Conservation (phyloP, 2,329 filamentous ascomycete genomes). For the Helminthosporium solani region DNA sequence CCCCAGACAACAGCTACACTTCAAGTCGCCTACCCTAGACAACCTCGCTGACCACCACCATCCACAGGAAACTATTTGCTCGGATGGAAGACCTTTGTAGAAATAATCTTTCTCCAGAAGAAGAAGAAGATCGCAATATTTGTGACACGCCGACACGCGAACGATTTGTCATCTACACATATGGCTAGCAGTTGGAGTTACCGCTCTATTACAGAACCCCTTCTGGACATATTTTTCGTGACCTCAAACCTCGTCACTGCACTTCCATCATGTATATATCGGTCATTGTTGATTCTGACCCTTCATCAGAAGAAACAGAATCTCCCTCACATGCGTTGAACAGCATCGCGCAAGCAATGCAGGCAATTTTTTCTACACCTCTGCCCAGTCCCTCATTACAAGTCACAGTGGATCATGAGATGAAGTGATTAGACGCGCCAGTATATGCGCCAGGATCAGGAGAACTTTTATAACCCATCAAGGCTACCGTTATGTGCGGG, state of each 20-base stretch:
- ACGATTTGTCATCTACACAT: neutral
- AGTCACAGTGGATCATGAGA: slow-evolving; percentile 60
- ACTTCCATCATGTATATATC: slow-evolving; percentile 20
- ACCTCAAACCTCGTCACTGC: neutral
- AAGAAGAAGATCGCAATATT: too few species aligned
- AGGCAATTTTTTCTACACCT: slow-evolving; percentile 23
- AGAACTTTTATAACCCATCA: slow-evolving; percentile 62
- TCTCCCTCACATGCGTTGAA: slow-evolving; percentile 12
- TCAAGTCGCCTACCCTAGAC: neutral
- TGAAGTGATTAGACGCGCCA: slow-evolving; percentile 60
- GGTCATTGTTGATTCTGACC: slow-evolving; percentile 4
- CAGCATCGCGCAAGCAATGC: slow-evolving; percentile 5
- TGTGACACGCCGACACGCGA: neutral
- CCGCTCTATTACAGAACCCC: neutral
- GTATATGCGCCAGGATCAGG: slow-evolving; percentile 55
- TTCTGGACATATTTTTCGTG: too few species aligned
- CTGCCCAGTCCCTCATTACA: slow-evolving; percentile 57
- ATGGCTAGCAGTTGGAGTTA: neutral
- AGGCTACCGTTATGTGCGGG: slow-evolving; percentile 65
- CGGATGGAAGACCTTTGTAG: neutral
- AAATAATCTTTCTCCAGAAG: neutral
- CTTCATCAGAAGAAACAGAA: slow-evolving; percentile 6
- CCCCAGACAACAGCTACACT: slow-evolving; percentile 1
- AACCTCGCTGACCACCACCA: neutral
- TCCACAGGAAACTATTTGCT: neutral